These are phyloP conservation scores for Trypanosoma melophagium DNA, from an alignment of 208 protist species.

Conservation along the genomic window DNA sequence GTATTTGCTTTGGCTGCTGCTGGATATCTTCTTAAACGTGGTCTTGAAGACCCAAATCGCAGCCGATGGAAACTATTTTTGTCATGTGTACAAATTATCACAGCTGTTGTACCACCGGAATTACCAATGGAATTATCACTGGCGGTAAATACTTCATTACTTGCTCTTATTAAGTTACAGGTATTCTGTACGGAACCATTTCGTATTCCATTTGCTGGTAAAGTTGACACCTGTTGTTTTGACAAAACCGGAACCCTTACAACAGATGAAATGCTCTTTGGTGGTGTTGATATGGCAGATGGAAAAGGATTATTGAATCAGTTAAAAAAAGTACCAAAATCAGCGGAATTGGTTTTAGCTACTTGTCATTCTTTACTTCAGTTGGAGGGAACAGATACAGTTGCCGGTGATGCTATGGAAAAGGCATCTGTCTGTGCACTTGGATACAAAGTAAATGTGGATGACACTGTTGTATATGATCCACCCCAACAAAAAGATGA, in stretches of 20 bases:
- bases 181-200: conserved; percentile 98
- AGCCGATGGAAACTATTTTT: conserved; percentile 97
- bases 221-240: conserved; percentile 98
- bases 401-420: conserved; percentile 97
- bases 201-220: conserved; percentile 99
- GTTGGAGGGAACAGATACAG: conserved; percentile 73
- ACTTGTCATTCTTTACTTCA: conserved; percentile 91
- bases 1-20: conserved; percentile 95
- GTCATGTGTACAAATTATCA: conserved; percentile 98
- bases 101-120: conserved; percentile 98
- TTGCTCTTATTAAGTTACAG: conserved; percentile 89
- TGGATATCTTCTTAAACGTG: conserved; percentile 94
- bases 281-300: conserved; percentile 84
- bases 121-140: conserved; percentile 99
- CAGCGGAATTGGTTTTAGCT: conserved; percentile 78
- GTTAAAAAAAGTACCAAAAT: conserved; percentile 67
- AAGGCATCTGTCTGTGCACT: conserved; percentile 88
- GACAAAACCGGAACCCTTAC: conserved; percentile 99
- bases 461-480: conserved; percentile 77
- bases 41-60: conserved; percentile 74
- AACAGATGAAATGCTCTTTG: conserved; percentile 93
- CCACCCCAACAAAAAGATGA: conserved; percentile 26
- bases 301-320: conserved; percentile 89
- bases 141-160: conserved; percentile 97
- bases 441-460: conserved; percentile 79